These are phyloP conservation scores for Naumovozyma dairenensis DNA, from an alignment of 805 yeast species.

Conservation along the genomic window DNA sequence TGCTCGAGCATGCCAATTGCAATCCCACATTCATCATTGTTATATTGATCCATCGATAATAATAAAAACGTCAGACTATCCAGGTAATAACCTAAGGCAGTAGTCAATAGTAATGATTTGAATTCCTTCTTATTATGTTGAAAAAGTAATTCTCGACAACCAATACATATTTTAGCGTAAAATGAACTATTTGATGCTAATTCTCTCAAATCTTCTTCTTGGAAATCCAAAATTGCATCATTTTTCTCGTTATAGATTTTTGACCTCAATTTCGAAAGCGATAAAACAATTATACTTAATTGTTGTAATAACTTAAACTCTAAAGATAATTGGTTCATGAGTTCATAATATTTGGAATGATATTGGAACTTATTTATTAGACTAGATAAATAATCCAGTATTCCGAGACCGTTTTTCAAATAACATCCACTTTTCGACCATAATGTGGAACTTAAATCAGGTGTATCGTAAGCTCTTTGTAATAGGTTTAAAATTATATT, in stretches of 20 bases:
- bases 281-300: constrained; percentile 21
- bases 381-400: constrained; percentile 10
- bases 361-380: neutral
- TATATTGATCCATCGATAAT: constrained; percentile 23
- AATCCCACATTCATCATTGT: constrained; percentile 18
- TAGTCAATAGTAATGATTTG: constrained; percentile 5
- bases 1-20: constrained; percentile 24
- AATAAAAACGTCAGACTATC: constrained; percentile 18
- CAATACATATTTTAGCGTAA: constrained; percentile 23
- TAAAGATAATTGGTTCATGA: constrained; percentile 4
- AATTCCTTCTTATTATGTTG: constrained; percentile 6
- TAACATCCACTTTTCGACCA: constrained; percentile 25
- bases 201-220: constrained; percentile 21
- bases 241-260: constrained; percentile 15
- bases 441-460: constrained; percentile 9
- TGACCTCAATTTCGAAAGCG: constrained; percentile 23
- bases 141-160: constrained; percentile 14
- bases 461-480: constrained; percentile 18
- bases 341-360: neutral
- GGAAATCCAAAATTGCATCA: constrained; percentile 23
- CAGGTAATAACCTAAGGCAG: constrained; percentile 12
- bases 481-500: constrained; percentile 16
- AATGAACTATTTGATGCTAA: constrained; percentile 18
- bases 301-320: constrained; percentile 22
- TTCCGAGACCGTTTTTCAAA: constrained; percentile 21